Conservation (phyloP, 1,284 basidiomycete species). For the Trametes sp. region DNA sequence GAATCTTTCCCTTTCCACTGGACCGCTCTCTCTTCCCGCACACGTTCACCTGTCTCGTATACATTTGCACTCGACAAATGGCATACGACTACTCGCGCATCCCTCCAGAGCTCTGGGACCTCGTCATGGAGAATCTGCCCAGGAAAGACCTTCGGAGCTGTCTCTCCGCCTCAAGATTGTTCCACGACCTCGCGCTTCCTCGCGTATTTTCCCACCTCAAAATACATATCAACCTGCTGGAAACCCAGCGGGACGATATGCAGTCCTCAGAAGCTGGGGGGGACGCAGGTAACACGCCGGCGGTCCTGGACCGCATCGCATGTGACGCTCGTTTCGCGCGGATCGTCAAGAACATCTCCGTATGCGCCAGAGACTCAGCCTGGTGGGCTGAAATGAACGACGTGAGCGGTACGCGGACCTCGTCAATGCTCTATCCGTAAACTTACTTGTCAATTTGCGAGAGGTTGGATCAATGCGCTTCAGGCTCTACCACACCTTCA, state of each 20-base stretch:
- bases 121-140: background rate
- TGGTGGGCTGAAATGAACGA: background rate
- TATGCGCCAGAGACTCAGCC: background rate
- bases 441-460: background rate
- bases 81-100: background rate
- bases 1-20: too few species aligned
- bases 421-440: background rate
- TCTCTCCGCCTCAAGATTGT: background rate
- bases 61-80: too few species aligned
- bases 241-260: background rate
- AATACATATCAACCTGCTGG: background rate
- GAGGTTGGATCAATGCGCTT: background rate
- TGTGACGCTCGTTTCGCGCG: background rate
- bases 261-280: background rate
- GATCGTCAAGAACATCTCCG: background rate
- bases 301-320: background rate
- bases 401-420: background rate
- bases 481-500: background rate
- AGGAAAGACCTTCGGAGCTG: background rate
- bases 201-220: background rate
- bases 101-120: background rate
- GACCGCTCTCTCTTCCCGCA: too few species aligned
- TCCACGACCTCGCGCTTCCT: background rate
- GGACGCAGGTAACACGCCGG: background rate
- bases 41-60: too few species aligned